Conservation (phyloP, 441 rosid species). For the Erysimum pusillum region DNA sequence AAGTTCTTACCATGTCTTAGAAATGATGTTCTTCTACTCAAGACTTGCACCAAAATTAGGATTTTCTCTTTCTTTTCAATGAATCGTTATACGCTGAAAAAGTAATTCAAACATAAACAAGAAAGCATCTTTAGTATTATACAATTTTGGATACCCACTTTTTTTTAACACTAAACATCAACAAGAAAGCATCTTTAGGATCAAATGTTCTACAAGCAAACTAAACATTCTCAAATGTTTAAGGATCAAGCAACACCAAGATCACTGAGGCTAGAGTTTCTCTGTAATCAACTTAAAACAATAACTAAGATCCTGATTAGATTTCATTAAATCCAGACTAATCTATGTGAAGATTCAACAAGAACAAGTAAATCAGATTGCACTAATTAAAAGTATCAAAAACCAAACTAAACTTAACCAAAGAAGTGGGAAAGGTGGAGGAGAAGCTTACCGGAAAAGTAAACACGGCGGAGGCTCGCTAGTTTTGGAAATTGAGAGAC, state of each 20-base stretch:
- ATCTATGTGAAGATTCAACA: neutral
- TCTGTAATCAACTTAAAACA: neutral
- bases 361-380: neutral
- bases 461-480: neutral
- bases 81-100: conserved; percentile 31
- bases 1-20: conserved; percentile 43
- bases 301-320: neutral
- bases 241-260: neutral
- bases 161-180: neutral
- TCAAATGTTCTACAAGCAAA: conserved; percentile 5
- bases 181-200: conserved; percentile 27
- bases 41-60: neutral
- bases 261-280: neutral
- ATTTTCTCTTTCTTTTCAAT: neutral
- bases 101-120: conserved; percentile 13
- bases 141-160: neutral
- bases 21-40: conserved; percentile 15
- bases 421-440: neutral
- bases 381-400: neutral
- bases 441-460: neutral
- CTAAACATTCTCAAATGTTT: neutral
- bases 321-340: neutral
- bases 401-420: neutral
- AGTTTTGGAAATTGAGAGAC: neutral
- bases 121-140: conserved; percentile 20